Percentiles rank a stretch among this genome's conserved stretches.
Evolutionary conservation across 1,284 basidiomycete genomes (phyloP).

Genomic region (Leccinum subspadiceum): DNA sequence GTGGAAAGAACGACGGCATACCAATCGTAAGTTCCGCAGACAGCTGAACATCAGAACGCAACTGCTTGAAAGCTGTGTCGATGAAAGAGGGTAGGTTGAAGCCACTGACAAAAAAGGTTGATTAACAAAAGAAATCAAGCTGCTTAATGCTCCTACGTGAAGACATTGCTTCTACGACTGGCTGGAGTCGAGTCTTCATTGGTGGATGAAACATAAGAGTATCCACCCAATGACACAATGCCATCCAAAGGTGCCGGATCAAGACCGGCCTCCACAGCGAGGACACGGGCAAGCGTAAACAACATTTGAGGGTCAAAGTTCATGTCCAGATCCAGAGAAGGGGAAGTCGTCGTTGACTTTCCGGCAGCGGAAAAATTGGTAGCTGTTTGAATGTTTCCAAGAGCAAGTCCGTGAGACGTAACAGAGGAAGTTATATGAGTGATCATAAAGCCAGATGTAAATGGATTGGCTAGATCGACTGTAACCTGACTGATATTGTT

Average conservation of each 20-base stretch:
- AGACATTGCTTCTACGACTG: slow-evolving; percentile 47
- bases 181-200: slow-evolving; percentile 36
- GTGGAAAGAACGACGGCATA: slow-evolving; percentile 17
- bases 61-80: slow-evolving; percentile 61
- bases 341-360: slow-evolving; percentile 57
- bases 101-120: slow-evolving; percentile 38
- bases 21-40: slow-evolving; percentile 60
- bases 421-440: slow-evolving; percentile 65
- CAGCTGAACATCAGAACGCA: slow-evolving; percentile 63
- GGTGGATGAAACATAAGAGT: slow-evolving; percentile 52
- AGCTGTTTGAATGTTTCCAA: slow-evolving; percentile 62
- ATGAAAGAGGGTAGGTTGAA: slow-evolving; percentile 72
- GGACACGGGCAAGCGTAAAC: slow-evolving; percentile 67
- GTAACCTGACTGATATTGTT: slow-evolving; percentile 69
- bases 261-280: slow-evolving; percentile 65
- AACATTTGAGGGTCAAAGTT: slow-evolving; percentile 72
- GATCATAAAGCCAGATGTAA: slow-evolving; percentile 60
- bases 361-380: slow-evolving; percentile 57
- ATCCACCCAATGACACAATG: slow-evolving; percentile 70
- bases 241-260: slow-evolving; percentile 64
- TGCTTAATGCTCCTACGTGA: slow-evolving; percentile 42
- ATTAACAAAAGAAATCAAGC: slow-evolving; percentile 13
- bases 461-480: slow-evolving; percentile 69
- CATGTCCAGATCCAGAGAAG: slow-evolving; percentile 59
- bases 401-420: slow-evolving; percentile 58